These are phyloP conservation scores for Paraphoma sp. DNA, from an alignment of 2,329 filamentous ascomycete genomes.

Conservation along the genomic window DNA sequence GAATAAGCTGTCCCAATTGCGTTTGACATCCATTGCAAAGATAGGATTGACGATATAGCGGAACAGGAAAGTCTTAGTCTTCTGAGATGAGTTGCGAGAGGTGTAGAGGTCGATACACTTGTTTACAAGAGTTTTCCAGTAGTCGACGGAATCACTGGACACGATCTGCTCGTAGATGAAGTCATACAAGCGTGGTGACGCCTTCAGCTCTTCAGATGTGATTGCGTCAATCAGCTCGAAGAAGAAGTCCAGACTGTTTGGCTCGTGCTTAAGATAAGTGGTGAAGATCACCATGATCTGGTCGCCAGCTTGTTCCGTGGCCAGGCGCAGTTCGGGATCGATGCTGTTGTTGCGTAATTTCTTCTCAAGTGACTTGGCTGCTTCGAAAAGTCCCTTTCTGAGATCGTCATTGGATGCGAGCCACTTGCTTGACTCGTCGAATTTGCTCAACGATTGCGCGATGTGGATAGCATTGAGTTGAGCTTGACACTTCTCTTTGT, in stretches of 20 bases:
- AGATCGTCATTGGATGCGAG: constrained; percentile 62
- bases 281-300: constrained; percentile 87
- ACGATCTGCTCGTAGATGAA: constrained; percentile 90
- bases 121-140: constrained; percentile 81
- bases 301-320: constrained; percentile 87
- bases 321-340: constrained; percentile 75
- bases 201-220: constrained; percentile 81
- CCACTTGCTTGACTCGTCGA: constrained; percentile 71
- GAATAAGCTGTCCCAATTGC: constrained; percentile 69
- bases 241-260: constrained; percentile 80
- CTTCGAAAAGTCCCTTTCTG: constrained; percentile 65
- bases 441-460: constrained; percentile 77
- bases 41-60: constrained; percentile 95
- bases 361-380: constrained; percentile 79
- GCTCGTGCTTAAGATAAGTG: constrained; percentile 75
- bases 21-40: constrained; percentile 93
- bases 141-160: constrained; percentile 81
- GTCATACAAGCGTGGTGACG: constrained; percentile 74
- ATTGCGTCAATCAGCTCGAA: constrained; percentile 85
- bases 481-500: constrained; percentile 74
- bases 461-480: constrained; percentile 89
- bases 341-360: constrained; percentile 74
- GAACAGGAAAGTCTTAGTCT: constrained; percentile 90
- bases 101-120: constrained; percentile 89
- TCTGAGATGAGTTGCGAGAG: constrained; percentile 78